Base-by-base conservation (phyloP, 2,329 filamentous ascomycete genomes). In the Aspergillus sp. region DNA sequence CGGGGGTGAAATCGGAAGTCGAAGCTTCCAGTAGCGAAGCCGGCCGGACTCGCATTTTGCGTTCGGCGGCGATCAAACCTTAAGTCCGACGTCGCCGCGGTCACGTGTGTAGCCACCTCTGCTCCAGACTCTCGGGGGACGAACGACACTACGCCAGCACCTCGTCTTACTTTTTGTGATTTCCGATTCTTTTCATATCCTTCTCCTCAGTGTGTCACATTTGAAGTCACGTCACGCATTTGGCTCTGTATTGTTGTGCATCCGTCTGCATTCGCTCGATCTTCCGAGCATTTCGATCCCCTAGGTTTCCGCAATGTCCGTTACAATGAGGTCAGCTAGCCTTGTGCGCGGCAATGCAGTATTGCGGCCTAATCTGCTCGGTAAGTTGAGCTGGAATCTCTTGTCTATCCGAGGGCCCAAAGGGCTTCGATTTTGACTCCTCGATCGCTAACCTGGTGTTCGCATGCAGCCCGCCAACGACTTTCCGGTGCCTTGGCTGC, bases 291-390 rank as follows among this genome's bases (percentile, higher is more conserved):
- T 58, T 53, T 66, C 58, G 62, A 69, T 63, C 59, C 64, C 61
- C 63, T 68, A 68, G 63, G 65, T 64, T 69, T 69, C 69, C 71
- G 66, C 66, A 67, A 75, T 75, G 71, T 74, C 74, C 68, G 73
- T 73, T 60, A 70, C 70, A 30, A 74, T 78, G 74, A 76, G 74
- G 66, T 75, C 75, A 58, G 71, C 74, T 64, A 69, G 70, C 59
- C 69, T 78, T 66, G 70, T 76, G 67, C 76, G 74, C 71, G 74
- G 66, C 64, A 72, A 68, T 55, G 65, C 70, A 61, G 68, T 69
- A 39, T 67, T 72, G 61, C 71, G 72, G 49, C 67, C 74, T 30
- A 66, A 66, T 32, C 57, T 74, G 61, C 61, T 67, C 45, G 67
- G 73, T 76, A 67, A 65, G 69, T 65, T 50, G 50, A 13, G 10